Conservation (phyloP, 148 eudicot species). For the Vaccinium myrtillus region DNA sequence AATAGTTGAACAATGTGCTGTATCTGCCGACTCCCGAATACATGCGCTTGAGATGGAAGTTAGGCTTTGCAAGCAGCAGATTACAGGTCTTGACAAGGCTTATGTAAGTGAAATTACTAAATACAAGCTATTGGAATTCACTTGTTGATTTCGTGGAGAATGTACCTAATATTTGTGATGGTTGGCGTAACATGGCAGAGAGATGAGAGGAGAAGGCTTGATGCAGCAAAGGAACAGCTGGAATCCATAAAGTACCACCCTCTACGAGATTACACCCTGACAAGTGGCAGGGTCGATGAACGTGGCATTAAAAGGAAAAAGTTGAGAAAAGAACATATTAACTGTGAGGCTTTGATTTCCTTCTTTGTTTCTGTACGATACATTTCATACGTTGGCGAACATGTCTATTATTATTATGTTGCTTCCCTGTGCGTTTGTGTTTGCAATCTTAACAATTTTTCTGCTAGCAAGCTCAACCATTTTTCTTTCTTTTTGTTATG, state of each 20-base stretch:
- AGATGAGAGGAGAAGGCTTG: constrained; percentile 62
- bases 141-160: constrained; percentile 2
- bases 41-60: constrained; percentile 80
- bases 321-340: constrained; percentile 30
- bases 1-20: constrained; percentile 73
- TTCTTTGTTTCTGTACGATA: background rate
- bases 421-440: background rate
- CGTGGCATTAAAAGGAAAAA: constrained; percentile 43
- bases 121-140: constrained; percentile 8
- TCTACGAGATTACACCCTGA: constrained; percentile 36
- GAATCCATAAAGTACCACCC: constrained; percentile 68
- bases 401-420: background rate
- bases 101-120: constrained; percentile 45
- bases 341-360: constrained; percentile 12
- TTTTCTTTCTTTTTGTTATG: background rate
- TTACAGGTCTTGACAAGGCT: constrained; percentile 50
- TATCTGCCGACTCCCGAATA: constrained; percentile 64
- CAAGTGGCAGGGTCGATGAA: constrained; percentile 25
- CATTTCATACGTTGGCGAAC: background rate
- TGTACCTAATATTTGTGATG: background rate
- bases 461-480: background rate
- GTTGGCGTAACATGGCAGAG: constrained; percentile 37
- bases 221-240: constrained; percentile 50
- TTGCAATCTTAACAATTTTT: background rate
- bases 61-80: constrained; percentile 83